phyloP scores from a whole-genome alignment of 2,329 filamentous ascomycete species.

The Ophiostoma pallidulum region DNA sequence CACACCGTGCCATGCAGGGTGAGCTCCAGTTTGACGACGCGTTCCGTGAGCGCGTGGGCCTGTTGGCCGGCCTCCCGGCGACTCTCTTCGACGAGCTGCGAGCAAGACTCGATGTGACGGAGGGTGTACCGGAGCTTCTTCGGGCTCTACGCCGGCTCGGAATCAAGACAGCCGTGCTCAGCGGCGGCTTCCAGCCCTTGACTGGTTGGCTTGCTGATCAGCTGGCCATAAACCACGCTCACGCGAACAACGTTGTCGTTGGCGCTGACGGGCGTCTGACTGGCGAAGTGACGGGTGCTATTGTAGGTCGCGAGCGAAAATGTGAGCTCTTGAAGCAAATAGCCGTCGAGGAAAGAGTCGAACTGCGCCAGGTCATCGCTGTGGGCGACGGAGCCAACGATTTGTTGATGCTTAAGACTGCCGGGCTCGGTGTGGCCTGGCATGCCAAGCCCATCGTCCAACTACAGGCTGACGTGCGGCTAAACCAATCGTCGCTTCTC shows the following conservation, averaged over 20 bases:
- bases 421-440: constrained; percentile 71
- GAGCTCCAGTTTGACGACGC: constrained; percentile 86
- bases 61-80: constrained; percentile 71
- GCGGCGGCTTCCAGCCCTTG: constrained; percentile 83
- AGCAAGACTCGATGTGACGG: constrained; percentile 67
- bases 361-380: constrained; percentile 58
- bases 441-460: constrained; percentile 79
- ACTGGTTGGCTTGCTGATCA: constrained; percentile 76
- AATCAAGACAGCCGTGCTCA: constrained; percentile 81
- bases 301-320: constrained; percentile 71
- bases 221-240: constrained; percentile 78
- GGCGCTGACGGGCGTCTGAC: constrained; percentile 53
- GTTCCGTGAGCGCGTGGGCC: constrained; percentile 67
- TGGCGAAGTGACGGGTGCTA: constrained; percentile 60
- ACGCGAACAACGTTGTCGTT: constrained; percentile 74
- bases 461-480: constrained; percentile 60
- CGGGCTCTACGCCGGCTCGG: constrained; percentile 66
- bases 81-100: constrained; percentile 72
- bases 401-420: constrained; percentile 65
- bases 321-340: constrained; percentile 61
- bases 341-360: constrained; percentile 55
- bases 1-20: constrained; percentile 87
- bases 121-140: constrained; percentile 67
- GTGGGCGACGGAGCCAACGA: constrained; percentile 80
- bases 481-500: constrained; percentile 61